Evolutionary conservation across 306 rosid species (phyloP).

Genomic region (Ochetophila trinervis): DNA sequence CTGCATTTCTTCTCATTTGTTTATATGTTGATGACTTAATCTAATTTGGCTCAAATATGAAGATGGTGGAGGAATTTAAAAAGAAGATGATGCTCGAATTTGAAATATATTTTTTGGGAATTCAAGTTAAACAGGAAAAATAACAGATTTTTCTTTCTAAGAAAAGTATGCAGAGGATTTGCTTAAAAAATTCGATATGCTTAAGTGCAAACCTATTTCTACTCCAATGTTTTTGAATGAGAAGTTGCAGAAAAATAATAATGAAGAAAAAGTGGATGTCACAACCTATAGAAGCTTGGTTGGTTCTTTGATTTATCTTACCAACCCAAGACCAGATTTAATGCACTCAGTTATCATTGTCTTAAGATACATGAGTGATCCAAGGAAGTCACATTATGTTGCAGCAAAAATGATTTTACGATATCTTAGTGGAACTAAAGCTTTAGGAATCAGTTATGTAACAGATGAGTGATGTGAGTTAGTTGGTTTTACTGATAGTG

Average conservation of each 20-base stretch:
- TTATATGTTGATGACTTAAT: constrained; percentile 5
- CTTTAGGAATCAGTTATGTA: background rate
- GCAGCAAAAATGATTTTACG: background rate
- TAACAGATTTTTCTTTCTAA: background rate
- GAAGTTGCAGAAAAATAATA: background rate
- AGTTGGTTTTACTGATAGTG: background rate
- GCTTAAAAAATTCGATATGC: background rate
- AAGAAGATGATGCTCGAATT: background rate
- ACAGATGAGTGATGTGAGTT: background rate
- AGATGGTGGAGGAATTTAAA: constrained; percentile 2
- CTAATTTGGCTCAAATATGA: background rate
- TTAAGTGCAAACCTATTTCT: background rate
- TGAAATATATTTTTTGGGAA: constrained; percentile 10
- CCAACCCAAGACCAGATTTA: constrained; percentile 3
- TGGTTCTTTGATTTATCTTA: too few species aligned
- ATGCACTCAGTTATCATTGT: background rate
- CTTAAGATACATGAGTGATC: background rate
- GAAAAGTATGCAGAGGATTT: constrained; percentile 6
- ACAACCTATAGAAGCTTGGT: too few species aligned
- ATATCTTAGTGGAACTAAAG: background rate
- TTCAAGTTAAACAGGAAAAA: constrained; percentile 1
- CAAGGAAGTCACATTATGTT: background rate
- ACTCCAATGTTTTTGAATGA: constrained; percentile 6
- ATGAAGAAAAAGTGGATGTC: background rate
- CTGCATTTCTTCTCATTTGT: background rate